Conservation (phyloP, 1,284 basidiomycete species). For the Psilocybe mexicana region DNA sequence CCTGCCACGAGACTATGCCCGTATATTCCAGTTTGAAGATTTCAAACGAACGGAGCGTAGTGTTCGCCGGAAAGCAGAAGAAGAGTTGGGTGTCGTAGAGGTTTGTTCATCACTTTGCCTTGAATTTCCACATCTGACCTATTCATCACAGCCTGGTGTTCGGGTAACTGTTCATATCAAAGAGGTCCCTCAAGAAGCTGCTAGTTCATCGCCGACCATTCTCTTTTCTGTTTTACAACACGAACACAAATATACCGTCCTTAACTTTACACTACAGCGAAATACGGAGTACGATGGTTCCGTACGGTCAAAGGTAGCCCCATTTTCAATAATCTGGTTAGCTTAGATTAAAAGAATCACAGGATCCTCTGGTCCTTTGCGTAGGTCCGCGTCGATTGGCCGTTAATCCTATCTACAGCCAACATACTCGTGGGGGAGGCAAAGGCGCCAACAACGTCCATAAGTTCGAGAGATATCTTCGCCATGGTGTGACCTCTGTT, state of each 20-base stretch:
- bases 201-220: constrained; percentile 55
- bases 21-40: constrained; percentile 97
- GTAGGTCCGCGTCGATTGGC: constrained; percentile 85
- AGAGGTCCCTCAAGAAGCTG: constrained; percentile 65
- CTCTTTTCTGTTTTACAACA: constrained; percentile 89
- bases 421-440: constrained; percentile 87
- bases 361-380: constrained; percentile 90
- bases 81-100: constrained; percentile 61
- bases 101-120: constrained; percentile 37
- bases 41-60: constrained; percentile 84
- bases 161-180: constrained; percentile 76
- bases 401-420: constrained; percentile 90
- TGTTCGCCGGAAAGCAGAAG: constrained; percentile 66
- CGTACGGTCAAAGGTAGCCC: constrained; percentile 83
- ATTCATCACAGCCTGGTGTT: constrained; percentile 63
- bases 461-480: constrained; percentile 94
- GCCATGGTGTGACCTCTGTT: constrained; percentile 79
- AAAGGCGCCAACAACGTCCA: constrained; percentile 95
- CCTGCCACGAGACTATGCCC: constrained; percentile 90
- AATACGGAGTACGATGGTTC: constrained; percentile 94
- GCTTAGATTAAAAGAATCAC: neutral
- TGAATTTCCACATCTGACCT: neutral
- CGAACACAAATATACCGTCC: constrained; percentile 94
- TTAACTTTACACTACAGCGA: constrained; percentile 92
- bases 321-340: neutral